These are phyloP conservation scores for Candida namnaoensis DNA, from an alignment of 805 yeast genomes.

Conservation along the genomic window DNA sequence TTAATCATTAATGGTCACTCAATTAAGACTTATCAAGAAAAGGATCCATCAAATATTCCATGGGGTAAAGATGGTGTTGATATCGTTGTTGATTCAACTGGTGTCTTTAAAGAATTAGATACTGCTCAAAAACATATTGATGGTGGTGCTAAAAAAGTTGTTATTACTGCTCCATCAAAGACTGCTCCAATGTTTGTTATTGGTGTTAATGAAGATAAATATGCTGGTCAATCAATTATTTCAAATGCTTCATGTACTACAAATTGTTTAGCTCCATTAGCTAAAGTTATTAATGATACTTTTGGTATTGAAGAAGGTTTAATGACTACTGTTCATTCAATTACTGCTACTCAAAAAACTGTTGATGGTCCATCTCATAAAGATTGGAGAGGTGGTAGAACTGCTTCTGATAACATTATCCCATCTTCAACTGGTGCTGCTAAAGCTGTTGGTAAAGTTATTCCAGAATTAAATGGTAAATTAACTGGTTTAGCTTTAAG, in stretches of 20 bases:
- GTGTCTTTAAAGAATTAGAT: conserved; percentile 59
- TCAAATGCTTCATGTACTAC: conserved; percentile 72
- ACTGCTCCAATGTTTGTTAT: conserved; percentile 70
- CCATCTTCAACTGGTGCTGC: conserved; percentile 77
- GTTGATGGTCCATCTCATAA: conserved; percentile 74
- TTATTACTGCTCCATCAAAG: conserved; percentile 64
- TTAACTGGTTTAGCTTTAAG: conserved; percentile 69
- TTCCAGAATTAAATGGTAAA: conserved; percentile 64
- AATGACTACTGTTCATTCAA: conserved; percentile 69
- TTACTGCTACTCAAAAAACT: conserved; percentile 67
- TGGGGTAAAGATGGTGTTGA: conserved; percentile 59
- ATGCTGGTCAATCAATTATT: conserved; percentile 49
- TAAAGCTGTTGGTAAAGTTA: conserved; percentile 68
- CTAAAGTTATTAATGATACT: conserved; percentile 56
- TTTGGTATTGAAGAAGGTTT: conserved; percentile 68
- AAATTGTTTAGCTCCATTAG: conserved; percentile 68
- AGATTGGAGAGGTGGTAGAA: conserved; percentile 79
- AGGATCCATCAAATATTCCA: conserved; percentile 61
- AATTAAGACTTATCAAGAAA: conserved; percentile 49
- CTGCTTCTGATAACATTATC: conserved; percentile 68
- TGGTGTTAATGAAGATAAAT: conserved; percentile 59
- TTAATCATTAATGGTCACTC: conserved; percentile 44
- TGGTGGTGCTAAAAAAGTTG: conserved; percentile 68
- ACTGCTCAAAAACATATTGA: conserved; percentile 62
- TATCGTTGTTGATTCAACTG: conserved; percentile 63